Base-by-base conservation (phyloP, 2,329 filamentous ascomycete species). In the Colletotrichum tamarilloi region DNA sequence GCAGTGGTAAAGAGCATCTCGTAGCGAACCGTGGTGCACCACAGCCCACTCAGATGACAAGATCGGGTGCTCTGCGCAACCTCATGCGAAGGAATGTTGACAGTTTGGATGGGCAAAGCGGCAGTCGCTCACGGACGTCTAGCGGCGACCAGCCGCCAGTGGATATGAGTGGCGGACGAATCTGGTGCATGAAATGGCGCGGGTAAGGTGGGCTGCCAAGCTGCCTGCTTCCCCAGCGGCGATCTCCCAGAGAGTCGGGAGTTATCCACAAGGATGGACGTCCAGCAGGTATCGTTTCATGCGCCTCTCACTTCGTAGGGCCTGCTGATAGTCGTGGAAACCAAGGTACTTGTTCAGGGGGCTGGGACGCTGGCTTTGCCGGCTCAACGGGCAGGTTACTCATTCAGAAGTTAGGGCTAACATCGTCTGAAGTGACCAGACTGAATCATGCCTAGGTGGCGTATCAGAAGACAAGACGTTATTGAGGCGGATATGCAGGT, bases 1-100 rank as follows among this genome's bases (percentile, higher is more conserved):
- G 67, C 67, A 56, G 64, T 56, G 28, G 4, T 52, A 7, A 56
- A 24, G 22, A 70, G 66, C 59, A 70, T 59, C 67, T 73, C 67
- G 35, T 73, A 32, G 49, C 70, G 46, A 62, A 65, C 32, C 60
- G 70, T 26, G 59, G 58, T 56, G 16, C 67, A 52, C 22, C 52
- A 58, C 55, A 12, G 64, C 46, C 49, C 62, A 32, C 59, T 73
- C 71, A 71, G 71, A 71, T 73, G 71, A 66, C 46, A 73, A 73
- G 67, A 59, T 49, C 26, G 67, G 38, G 71, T 22, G 67, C 22
- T 30, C 28, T 28, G 14, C 19, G 22, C 26, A n/a, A 56, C 38
- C 38, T 73, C 67, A 70, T 66, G 67, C 60, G 55, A 28, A 16
- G 53, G 19, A 26, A 38, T 65, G 28, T 52, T 60, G 1, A 9